Evolutionary conservation across 2,329 filamentous ascomycete genomes (phyloP).

Genomic region (Neoascochyta sp.): DNA sequence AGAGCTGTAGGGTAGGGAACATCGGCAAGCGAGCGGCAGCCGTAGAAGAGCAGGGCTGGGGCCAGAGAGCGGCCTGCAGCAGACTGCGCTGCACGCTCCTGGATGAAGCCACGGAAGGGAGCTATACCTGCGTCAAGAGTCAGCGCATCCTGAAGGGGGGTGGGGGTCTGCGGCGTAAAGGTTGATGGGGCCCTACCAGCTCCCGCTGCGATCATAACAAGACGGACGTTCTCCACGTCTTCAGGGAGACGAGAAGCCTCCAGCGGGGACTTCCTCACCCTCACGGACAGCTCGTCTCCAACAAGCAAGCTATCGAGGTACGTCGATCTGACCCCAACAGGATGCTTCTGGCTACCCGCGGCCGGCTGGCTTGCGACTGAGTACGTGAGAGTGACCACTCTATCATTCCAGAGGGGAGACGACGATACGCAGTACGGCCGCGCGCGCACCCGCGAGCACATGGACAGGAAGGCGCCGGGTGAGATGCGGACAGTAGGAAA

Average conservation of each 20-base stretch:
- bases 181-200: slow-evolving; percentile 21
- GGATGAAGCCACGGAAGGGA: slow-evolving; percentile 44
- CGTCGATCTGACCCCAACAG: slow-evolving; percentile 44
- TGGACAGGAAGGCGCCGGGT: slow-evolving; percentile 63
- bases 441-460: slow-evolving; percentile 72
- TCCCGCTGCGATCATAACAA: slow-evolving; percentile 42
- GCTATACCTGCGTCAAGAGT: slow-evolving; percentile 37
- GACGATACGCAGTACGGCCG: slow-evolving; percentile 78
- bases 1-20: slow-evolving; percentile 60
- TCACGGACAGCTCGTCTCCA: slow-evolving; percentile 44
- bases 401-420: slow-evolving; percentile 59
- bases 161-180: not conserved
- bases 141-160: slow-evolving; percentile 35
- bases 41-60: slow-evolving; percentile 62
- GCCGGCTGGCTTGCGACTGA: slow-evolving; percentile 59
- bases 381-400: slow-evolving; percentile 63
- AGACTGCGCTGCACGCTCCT: slow-evolving; percentile 41
- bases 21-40: slow-evolving; percentile 58
- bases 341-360: slow-evolving; percentile 41
- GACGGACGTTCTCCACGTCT: slow-evolving; percentile 39
- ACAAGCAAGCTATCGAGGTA: slow-evolving; percentile 41
- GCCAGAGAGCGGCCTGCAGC: slow-evolving; percentile 53
- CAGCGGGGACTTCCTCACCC: slow-evolving; percentile 41
- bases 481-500: slow-evolving; percentile 57
- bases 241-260: slow-evolving; percentile 45